Percentiles rank a stretch among this genome's conserved stretches.
phyloP scores from a whole-genome alignment of 768 basidiomycete species.

The Boletales sp. region DNA sequence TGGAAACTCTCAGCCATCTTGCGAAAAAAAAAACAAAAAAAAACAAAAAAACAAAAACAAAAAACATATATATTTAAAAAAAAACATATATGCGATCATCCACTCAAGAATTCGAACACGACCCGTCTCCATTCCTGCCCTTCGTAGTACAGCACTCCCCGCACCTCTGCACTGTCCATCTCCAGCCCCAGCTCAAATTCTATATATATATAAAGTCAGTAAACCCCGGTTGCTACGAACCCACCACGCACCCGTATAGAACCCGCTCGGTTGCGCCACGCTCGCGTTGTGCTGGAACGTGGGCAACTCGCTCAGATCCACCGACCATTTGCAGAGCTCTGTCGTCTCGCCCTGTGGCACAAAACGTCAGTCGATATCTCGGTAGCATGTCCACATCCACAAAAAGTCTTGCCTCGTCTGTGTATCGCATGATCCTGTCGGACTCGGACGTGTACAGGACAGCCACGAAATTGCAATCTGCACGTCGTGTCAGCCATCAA shows the following conservation, averaged over 20 bases:
- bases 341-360: constrained; percentile 54
- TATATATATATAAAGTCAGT: constrained; percentile 29
- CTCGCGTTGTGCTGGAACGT: constrained; percentile 71
- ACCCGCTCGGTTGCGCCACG: constrained; percentile 55
- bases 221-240: too few relatives aligned
- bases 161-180: constrained; percentile 83
- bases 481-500: background rate
- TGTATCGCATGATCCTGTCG: constrained; percentile 78
- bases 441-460: constrained; percentile 74
- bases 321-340: constrained; percentile 85
- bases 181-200: constrained; percentile 85
- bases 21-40: background rate
- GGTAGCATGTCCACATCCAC: constrained; percentile 11
- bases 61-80: too few relatives aligned
- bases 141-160: constrained; percentile 72
- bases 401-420: constrained; percentile 55
- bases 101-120: constrained; percentile 53
- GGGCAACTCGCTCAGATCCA: constrained; percentile 74
- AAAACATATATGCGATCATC: constrained; percentile 2
- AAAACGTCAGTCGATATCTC: constrained; percentile 20
- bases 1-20: background rate
- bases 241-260: constrained; percentile 65
- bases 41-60: too few relatives aligned
- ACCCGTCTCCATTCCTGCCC: constrained; percentile 79
- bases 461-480: constrained; percentile 80